Percentiles rank a stretch among this genome's conserved stretches.
phyloP scores from a whole-genome alignment of 192 early-diverging fungal species.

The Rhizophagus prolifer region DNA sequence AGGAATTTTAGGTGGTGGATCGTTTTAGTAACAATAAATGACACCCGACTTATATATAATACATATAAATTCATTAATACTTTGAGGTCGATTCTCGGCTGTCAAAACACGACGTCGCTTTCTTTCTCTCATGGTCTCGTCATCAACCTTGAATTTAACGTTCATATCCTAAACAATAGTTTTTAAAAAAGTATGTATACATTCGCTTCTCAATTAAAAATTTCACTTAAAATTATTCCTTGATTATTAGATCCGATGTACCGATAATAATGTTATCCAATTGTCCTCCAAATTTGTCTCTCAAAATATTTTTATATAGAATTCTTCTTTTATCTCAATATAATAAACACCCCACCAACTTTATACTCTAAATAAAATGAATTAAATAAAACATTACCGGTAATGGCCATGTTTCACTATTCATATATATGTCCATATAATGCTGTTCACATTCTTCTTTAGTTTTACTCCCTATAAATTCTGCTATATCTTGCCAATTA shows the following conservation, averaged over 20 bases:
- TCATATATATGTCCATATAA: constrained; percentile 82
- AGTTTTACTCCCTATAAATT: constrained; percentile 89
- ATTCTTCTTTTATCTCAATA: neutral
- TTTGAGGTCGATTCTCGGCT: constrained; percentile 32
- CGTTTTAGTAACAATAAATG: neutral
- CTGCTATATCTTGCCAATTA: constrained; percentile 95
- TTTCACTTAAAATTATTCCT: neutral
- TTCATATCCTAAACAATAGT: constrained; percentile 60
- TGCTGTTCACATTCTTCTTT: constrained; percentile 87
- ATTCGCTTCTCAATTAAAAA: neutral
- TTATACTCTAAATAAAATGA: neutral
- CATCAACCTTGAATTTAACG: constrained; percentile 60
- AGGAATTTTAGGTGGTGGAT: neutral
- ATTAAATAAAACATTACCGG: constrained; percentile 56
- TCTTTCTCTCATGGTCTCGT: constrained; percentile 41
- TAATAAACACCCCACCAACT: neutral
- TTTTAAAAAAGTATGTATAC: neutral
- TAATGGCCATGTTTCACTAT: constrained; percentile 75
- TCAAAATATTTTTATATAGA: neutral
- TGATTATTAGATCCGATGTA: neutral
- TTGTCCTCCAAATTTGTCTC: neutral
- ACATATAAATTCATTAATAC: constrained; percentile 3
- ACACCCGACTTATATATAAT: neutral
- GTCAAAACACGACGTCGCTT: constrained; percentile 38
- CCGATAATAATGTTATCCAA: neutral